Conservation (phyloP, 2,329 filamentous ascomycete genomes). For the Clarireedia paspali region DNA sequence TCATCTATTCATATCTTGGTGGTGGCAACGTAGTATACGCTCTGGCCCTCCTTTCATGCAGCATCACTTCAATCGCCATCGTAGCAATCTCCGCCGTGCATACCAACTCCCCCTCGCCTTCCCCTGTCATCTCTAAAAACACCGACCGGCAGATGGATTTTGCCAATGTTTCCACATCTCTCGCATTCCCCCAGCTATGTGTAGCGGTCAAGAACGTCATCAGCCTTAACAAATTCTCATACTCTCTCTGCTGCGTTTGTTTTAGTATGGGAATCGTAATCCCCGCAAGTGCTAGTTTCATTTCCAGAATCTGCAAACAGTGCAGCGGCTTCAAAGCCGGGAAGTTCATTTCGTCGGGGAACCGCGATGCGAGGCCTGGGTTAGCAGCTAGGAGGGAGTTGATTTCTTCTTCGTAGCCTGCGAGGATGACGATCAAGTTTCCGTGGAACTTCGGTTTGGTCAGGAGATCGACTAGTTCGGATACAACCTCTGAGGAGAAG, state of each 20-base stretch:
- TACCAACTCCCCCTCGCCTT: conserved; percentile 3
- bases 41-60: conserved; percentile 7
- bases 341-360: conserved; percentile 36
- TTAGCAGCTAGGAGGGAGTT: conserved; percentile 42
- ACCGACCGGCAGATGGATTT: conserved; percentile 11
- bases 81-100: conserved; percentile 2
- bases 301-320: conserved; percentile 13
- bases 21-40: not conserved
- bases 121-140: conserved; percentile 1
- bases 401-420: conserved; percentile 47
- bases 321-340: not conserved
- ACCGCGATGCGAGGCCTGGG: conserved; percentile 44
- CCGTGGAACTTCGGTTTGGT: conserved; percentile 37
- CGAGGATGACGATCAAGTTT: conserved; percentile 46
- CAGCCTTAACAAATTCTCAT: not conserved
- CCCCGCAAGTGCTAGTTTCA: conserved; percentile 2
- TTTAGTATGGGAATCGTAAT: conserved; percentile 3
- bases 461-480: conserved; percentile 54
- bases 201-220: conserved; percentile 7
- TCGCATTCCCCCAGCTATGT: conserved; percentile 16
- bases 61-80: conserved; percentile 7
- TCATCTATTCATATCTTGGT: not conserved
- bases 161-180: conserved; percentile 18
- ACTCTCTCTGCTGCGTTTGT: not conserved
- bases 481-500: conserved; percentile 63